phyloP scores from a whole-genome alignment of 257 asterid species.

The Gentiana macrophylla region DNA sequence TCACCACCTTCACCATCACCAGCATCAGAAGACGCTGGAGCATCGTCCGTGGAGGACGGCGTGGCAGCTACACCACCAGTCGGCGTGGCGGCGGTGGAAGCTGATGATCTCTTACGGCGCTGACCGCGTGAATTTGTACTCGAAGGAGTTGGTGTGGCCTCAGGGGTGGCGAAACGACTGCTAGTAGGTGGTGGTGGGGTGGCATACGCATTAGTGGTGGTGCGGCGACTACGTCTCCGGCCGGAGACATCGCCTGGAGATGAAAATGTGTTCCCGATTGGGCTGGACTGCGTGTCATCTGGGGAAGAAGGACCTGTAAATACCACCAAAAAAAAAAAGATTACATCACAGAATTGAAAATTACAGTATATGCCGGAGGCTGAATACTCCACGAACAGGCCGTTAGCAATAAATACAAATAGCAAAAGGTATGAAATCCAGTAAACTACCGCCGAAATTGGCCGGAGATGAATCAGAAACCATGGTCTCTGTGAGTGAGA shows the following conservation, averaged over 20 bases:
- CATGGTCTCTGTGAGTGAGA: too few species aligned
- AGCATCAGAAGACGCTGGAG: slow-evolving; percentile 52
- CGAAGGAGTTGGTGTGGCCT: slow-evolving; percentile 62
- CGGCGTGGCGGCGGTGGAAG: slow-evolving; percentile 28
- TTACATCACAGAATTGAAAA: too few species aligned
- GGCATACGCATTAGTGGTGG: slow-evolving; percentile 30
- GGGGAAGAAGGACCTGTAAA: slow-evolving; percentile 68
- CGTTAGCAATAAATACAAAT: too few species aligned
- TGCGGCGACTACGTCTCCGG: slow-evolving; percentile 50
- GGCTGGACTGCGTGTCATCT: slow-evolving; percentile 56
- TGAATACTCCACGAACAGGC: too few species aligned
- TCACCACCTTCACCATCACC: slow-evolving; percentile 58
- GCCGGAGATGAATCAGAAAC: too few species aligned
- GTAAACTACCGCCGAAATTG: too few species aligned
- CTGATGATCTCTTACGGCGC: slow-evolving; percentile 27
- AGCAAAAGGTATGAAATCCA: too few species aligned
- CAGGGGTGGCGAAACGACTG: slow-evolving; percentile 56
- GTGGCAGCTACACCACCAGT: slow-evolving; percentile 31
- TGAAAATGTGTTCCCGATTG: slow-evolving; percentile 75
- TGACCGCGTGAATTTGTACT: slow-evolving; percentile 35
- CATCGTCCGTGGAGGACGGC: slow-evolving; percentile 59
- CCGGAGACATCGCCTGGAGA: slow-evolving; percentile 53
- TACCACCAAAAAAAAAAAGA: too few species aligned
- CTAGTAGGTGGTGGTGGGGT: slow-evolving; percentile 52
- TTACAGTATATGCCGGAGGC: too few species aligned